Conservation (phyloP, 805 yeast species). For the Wickerhamiella bombiphila region DNA sequence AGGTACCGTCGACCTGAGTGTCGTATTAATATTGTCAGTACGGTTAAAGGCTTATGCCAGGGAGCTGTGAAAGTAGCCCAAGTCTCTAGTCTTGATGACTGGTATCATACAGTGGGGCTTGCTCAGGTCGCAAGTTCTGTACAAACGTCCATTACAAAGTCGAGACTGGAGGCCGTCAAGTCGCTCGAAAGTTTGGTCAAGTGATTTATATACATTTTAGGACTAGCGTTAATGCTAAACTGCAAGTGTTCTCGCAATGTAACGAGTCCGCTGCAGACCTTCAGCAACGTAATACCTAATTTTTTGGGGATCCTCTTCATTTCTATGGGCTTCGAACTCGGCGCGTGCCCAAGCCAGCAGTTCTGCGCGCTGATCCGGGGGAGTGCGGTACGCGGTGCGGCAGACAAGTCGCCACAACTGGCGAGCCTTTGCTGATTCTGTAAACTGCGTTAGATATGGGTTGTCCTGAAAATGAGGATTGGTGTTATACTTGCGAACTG, state of each 20-base stretch:
- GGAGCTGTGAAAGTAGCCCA: no score
- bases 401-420: constrained; percentile 23
- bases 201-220: neutral
- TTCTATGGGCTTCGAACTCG: constrained; percentile 21
- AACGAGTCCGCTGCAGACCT: constrained; percentile 23
- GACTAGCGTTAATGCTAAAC: neutral
- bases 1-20: constrained; percentile 1
- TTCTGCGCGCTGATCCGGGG: constrained; percentile 18
- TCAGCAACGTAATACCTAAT: constrained; percentile 22
- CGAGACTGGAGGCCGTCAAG: neutral
- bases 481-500: constrained; percentile 13
- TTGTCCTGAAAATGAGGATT: neutral
- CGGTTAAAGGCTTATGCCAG: no score
- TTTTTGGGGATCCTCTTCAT: constrained; percentile 21
- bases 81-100: no score
- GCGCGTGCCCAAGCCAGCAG: constrained; percentile 23
- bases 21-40: no score
- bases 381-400: constrained; percentile 21
- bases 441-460: constrained; percentile 18
- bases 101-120: no score
- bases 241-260: constrained; percentile 18
- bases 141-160: neutral
- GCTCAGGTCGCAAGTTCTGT: no score
- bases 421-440: constrained; percentile 23
- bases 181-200: neutral